A percentile compares a stretch with the other conserved stretches of the same genome.
Conservation (phyloP, 2,329 filamentous ascomycete genomes). For the Neurospora sp. region DNA sequence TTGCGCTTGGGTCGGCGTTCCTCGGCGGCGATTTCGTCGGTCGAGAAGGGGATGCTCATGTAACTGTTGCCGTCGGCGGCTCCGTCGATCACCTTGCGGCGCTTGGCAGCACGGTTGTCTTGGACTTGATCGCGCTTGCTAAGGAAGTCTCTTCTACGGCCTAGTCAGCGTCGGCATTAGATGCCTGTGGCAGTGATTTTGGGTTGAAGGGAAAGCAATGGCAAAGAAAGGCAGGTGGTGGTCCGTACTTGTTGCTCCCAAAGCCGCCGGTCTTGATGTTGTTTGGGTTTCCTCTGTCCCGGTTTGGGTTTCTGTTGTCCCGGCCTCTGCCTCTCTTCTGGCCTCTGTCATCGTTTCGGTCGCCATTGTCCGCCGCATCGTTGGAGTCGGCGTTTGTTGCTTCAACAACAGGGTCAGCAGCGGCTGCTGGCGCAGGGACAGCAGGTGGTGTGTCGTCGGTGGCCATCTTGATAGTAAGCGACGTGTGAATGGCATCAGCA, state of each 20-base stretch:
- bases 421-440: conserved; percentile 1
- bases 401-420: neutral
- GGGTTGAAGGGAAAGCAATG: neutral
- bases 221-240: neutral
- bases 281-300: neutral
- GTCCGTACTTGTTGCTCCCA: conserved; percentile 13
- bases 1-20: conserved; percentile 87
- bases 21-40: conserved; percentile 82
- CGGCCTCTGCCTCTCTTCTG: conserved; percentile 6
- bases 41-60: conserved; percentile 44
- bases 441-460: conserved; percentile 11
- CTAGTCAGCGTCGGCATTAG: conserved; percentile 17
- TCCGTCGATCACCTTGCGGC: conserved; percentile 37
- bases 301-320: conserved; percentile 11
- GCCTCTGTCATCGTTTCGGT: neutral
- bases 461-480: conserved; percentile 14
- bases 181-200: neutral
- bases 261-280: conserved; percentile 13
- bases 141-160: conserved; percentile 10
- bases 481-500: neutral
- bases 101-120: conserved; percentile 42
- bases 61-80: conserved; percentile 37
- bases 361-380: conserved; percentile 7
- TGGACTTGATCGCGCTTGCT: conserved; percentile 42
- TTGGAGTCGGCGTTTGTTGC: neutral